These are phyloP conservation scores for Paspalum notatum DNA, from an alignment of 176 grass and related monocot species.

Conservation along the genomic window DNA sequence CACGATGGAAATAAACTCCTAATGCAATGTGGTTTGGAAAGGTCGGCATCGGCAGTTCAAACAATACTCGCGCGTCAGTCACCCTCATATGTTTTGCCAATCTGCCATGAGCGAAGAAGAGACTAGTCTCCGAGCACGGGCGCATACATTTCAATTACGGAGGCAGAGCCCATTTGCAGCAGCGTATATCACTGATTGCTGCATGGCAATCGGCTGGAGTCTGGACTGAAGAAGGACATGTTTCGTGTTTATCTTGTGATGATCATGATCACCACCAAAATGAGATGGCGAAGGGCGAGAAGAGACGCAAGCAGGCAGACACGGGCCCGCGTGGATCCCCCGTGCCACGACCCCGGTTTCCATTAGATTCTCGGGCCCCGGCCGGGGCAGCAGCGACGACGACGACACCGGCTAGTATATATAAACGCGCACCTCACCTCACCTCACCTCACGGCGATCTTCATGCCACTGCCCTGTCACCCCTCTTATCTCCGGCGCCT, in stretches of 20 bases:
- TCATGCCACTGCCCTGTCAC: background rate
- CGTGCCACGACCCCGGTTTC: conserved; percentile 28
- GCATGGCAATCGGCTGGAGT: background rate
- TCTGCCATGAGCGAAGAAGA: background rate
- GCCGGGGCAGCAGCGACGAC: conserved; percentile 11
- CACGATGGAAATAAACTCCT: no score
- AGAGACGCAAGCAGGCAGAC: background rate
- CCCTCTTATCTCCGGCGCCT: background rate
- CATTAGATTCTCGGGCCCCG: conserved; percentile 48
- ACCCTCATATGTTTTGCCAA: no score
- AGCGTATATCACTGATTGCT: background rate
- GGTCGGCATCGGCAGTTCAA: no score
- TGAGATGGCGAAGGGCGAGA: conserved; percentile 18
- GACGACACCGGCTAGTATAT: background rate
- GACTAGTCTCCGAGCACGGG: background rate
- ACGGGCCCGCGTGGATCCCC: conserved; percentile 19
- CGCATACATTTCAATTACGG: no score
- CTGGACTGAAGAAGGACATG: background rate
- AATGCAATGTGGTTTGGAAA: no score
- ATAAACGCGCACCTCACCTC: background rate
- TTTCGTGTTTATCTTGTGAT: background rate
- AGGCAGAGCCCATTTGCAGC: background rate
- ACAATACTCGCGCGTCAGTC: no score
- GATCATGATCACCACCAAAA: background rate
- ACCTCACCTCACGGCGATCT: background rate